Percentiles rank a stretch among this genome's conserved stretches.
Evolutionary conservation across 75 land plant species (phyloP).

Genomic region (Sequoiadendron giganteum): DNA sequence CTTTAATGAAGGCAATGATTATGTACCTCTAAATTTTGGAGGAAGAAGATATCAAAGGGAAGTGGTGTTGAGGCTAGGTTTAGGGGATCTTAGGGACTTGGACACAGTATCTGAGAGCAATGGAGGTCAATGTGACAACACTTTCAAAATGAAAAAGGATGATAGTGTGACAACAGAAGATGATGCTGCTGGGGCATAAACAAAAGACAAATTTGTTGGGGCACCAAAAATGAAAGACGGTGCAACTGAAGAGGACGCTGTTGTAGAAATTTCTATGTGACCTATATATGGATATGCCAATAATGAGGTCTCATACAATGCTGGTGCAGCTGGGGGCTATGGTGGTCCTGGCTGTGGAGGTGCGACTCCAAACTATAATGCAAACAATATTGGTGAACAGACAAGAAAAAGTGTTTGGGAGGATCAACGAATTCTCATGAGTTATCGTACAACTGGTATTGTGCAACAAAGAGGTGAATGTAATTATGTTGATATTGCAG

Average conservation of each 20-base stretch:
- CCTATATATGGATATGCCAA: conserved; percentile 52
- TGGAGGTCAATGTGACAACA: no score
- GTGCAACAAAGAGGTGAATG: neutral
- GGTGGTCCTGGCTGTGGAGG: conserved; percentile 60
- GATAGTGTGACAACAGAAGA: no score
- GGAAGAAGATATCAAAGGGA: conserved; percentile 5
- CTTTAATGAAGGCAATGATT: neutral
- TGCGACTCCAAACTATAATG: conserved; percentile 30
- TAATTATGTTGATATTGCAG: conserved; percentile 45
- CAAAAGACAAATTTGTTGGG: no score
- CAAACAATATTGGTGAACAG: conserved; percentile 28
- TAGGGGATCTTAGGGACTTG: no score
- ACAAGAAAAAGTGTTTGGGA: conserved; percentile 20
- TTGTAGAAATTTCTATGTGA: no score
- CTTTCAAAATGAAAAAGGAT: no score
- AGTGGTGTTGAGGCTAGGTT: neutral
- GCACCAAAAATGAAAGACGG: no score
- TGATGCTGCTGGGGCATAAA: no score
- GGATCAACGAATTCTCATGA: no score
- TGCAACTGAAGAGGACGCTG: no score
- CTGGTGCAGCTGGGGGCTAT: conserved; percentile 46
- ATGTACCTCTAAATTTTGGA: neutral
- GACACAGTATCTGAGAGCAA: no score
- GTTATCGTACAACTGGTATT: no score
- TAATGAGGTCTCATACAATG: conserved; percentile 46